phyloP scores from a whole-genome alignment of 208 protist genomes.

The Leishmania lainsoni region DNA sequence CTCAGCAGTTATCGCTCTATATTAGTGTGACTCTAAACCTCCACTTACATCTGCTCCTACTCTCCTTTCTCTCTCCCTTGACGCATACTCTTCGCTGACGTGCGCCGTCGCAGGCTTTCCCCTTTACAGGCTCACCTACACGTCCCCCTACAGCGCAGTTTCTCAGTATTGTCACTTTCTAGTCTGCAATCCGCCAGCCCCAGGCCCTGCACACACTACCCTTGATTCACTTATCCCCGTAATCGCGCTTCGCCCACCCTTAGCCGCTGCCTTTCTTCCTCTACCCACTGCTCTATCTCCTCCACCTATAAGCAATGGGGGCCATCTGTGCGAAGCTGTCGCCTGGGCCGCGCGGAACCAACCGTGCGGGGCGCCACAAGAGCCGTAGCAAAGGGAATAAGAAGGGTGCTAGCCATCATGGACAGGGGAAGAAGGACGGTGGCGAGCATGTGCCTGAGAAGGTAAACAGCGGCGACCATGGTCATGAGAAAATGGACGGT shows the following conservation, averaged over 20 bases:
- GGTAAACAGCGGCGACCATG: background rate
- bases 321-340: background rate
- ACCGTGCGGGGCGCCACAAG: no score
- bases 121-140: background rate
- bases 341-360: background rate
- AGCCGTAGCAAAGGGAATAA: no score
- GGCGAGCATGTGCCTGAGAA: no score
- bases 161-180: background rate
- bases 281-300: background rate
- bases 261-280: background rate
- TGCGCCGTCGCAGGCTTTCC: background rate
- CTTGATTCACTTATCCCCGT: background rate
- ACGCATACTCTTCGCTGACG: background rate
- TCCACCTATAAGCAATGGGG: slow-evolving; percentile 3
- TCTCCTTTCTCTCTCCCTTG: background rate
- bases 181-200: background rate
- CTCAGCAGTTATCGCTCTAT: no score
- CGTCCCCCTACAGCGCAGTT: background rate
- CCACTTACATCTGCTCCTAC: background rate
- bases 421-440: no score
- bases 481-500: background rate
- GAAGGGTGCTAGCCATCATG: no score
- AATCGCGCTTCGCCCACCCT: background rate
- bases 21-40: background rate
- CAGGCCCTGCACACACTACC: background rate